Evolutionary conservation across 306 rosid species (phyloP).

Genomic region (Quillaja saponaria): DNA sequence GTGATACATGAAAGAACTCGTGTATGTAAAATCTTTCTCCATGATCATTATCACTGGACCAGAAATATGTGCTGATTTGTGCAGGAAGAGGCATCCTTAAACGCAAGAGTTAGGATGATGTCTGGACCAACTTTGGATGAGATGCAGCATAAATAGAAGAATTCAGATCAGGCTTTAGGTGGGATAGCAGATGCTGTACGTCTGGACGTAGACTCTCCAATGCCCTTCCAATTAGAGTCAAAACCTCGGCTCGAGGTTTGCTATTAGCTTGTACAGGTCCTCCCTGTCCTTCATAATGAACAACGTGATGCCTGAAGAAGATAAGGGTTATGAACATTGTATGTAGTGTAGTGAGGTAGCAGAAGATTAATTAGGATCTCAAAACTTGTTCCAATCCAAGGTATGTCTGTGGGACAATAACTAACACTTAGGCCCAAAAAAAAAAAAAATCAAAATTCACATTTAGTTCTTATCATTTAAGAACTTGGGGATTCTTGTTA

Average conservation of each 20-base stretch:
- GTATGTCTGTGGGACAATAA: constrained; percentile 1
- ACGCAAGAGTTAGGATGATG: too few species aligned
- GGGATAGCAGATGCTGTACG: constrained; percentile 83
- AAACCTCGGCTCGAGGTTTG: constrained; percentile 86
- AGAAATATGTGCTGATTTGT: constrained; percentile 5
- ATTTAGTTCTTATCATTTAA: too few species aligned
- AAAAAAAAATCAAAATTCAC: too few species aligned
- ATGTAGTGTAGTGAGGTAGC: constrained; percentile 19
- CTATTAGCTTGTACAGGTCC: constrained; percentile 85
- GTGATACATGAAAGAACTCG: too few species aligned
- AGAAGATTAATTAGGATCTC: constrained; percentile 13
- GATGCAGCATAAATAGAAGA: constrained; percentile 83
- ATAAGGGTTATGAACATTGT: constrained; percentile 13
- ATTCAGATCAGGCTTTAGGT: constrained; percentile 73
- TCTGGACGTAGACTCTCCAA: constrained; percentile 83
- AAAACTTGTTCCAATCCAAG: constrained; percentile 1
- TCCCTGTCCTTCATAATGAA: constrained; percentile 96
- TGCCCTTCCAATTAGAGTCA: constrained; percentile 71
- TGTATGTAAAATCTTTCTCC: too few species aligned
- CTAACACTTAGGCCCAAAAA: too few species aligned
- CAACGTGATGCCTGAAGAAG: constrained; percentile 70
- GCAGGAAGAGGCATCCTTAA: too few species aligned
- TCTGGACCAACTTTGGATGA: constrained; percentile 77
- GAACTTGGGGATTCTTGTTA: too few species aligned
- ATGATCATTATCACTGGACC: too few species aligned